Percentiles rank a stretch among this genome's conserved stretches.
Evolutionary conservation across 2,329 filamentous ascomycete genomes (phyloP).

Genomic region (Aspergillus costaricaensis): DNA sequence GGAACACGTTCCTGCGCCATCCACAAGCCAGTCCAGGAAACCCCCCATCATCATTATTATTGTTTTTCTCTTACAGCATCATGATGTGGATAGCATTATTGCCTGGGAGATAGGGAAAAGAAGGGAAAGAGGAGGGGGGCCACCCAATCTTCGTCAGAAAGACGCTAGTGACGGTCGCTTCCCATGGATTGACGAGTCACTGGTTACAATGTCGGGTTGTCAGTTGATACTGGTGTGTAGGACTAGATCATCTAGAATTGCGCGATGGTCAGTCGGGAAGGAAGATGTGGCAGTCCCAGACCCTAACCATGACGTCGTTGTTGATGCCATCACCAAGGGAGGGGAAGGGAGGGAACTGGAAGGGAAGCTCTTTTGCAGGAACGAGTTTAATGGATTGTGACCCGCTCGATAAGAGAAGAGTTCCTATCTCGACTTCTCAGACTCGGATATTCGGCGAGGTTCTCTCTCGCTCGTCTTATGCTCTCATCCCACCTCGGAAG

Average conservation of each 20-base stretch:
- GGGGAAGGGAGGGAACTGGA: too few relatives aligned
- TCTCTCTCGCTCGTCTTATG: background rate
- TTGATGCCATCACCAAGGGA: background rate
- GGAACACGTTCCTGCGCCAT: background rate
- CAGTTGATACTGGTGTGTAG: background rate
- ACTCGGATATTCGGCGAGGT: background rate
- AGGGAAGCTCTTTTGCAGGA: background rate
- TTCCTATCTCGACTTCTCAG: background rate
- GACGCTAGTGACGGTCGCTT: background rate
- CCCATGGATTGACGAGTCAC: background rate
- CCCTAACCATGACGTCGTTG: conserved; percentile 8
- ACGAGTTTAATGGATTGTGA: background rate
- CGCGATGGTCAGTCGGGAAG: background rate
- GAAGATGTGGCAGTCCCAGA: background rate
- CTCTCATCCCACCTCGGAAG: background rate
- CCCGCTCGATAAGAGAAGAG: background rate
- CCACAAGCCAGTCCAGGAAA: background rate
- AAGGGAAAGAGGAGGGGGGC: background rate
- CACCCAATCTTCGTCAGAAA: background rate
- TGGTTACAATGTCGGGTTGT: background rate
- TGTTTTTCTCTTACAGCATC: background rate
- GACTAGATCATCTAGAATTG: too few relatives aligned
- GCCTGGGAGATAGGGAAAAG: background rate
- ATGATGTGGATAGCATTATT: background rate
- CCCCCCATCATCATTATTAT: background rate